Base-by-base conservation (phyloP, 305 asterid species). In the Stenogyne calaminthoides region DNA sequence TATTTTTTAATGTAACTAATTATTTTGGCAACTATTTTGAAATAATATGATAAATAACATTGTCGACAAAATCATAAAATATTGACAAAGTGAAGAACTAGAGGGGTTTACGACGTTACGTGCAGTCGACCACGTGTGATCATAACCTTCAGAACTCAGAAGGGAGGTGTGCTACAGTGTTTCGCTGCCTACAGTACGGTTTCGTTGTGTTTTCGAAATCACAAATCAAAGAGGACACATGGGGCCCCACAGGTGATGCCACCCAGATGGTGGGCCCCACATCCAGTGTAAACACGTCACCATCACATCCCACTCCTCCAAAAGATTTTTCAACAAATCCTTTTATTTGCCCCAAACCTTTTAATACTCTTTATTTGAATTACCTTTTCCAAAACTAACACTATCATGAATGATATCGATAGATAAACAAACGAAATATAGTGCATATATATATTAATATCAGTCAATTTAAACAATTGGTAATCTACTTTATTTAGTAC, bases 171-270 rank as follows among this genome's bases (percentile, higher is more conserved):
- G 60, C 19, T 82, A 74, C 80, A 55, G 64, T 72, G 76, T 25
- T 47, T 62, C 78, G 27, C 57, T 25, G 44, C 74, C 70, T 57
- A 80, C 82, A 67, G 78, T 75, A 76, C 56, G 74, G 51, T 60
- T 68, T 71, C 74, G 77, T 64, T 81, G 55, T 3, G 9, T 12
- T 29, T 40, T 25, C 2, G 47, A 46, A 55, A n/a, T n/a, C n/a
- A n/a, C n/a, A n/a, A n/a, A n/a, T n/a, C n/a, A n/a, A 64, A 39
- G 72, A 60, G 52, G 76, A 80, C 73, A 64, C 34, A 6, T n/a
- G 29, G 67, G 81, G 80, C 20, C 90, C 87, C 80, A 74, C 76
- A 25, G 36, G 68, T 37, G 75, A 52, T 72, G 69, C 73, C 77
- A 79, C 78, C 78, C 77, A 0, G 40, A 65, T 75, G 68, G 77